Percentiles rank a stretch among this genome's conserved stretches.
Conservation (phyloP, 202 grass and related monocot species). For the Eragrostis tef region DNA sequence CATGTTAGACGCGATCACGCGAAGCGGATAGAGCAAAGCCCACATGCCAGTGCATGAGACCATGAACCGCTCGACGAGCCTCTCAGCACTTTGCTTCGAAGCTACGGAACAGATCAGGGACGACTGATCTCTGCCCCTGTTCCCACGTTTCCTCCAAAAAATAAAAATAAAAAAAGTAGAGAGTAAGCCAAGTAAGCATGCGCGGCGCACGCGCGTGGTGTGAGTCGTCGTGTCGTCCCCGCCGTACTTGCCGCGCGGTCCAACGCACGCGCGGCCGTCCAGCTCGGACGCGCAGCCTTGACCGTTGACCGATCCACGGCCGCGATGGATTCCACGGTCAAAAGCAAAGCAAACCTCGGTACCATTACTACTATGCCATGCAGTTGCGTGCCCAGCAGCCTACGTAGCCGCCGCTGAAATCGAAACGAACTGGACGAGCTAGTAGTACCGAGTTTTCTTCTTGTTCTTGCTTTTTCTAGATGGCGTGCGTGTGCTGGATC, state of each 20-base stretch:
- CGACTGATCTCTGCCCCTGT: neutral
- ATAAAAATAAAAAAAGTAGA: neutral
- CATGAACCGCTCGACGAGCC: neutral
- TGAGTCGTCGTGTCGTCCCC: neutral
- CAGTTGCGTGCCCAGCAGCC: neutral
- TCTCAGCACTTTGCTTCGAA: neutral
- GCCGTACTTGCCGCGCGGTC: neutral
- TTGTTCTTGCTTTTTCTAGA: too few relatives aligned
- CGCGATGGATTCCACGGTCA: neutral
- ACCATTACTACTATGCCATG: neutral
- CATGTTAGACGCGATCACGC: too few relatives aligned
- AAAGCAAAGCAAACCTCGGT: neutral
- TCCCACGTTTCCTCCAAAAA: neutral
- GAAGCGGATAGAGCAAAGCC: too few relatives aligned
- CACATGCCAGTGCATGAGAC: too few relatives aligned
- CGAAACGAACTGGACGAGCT: too few relatives aligned
- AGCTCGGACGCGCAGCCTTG: neutral
- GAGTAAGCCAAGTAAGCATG: neutral
- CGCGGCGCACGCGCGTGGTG: neutral
- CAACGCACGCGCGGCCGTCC: neutral
- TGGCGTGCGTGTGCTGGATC: neutral
- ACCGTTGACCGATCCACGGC: slow-evolving; percentile 3
- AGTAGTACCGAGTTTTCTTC: too few relatives aligned
- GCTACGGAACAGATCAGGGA: neutral
- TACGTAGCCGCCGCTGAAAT: neutral